Evolutionary conservation across 495 filamentous ascomycete genomes (phyloP).

Genomic region (Talaromyces wortmannii): DNA sequence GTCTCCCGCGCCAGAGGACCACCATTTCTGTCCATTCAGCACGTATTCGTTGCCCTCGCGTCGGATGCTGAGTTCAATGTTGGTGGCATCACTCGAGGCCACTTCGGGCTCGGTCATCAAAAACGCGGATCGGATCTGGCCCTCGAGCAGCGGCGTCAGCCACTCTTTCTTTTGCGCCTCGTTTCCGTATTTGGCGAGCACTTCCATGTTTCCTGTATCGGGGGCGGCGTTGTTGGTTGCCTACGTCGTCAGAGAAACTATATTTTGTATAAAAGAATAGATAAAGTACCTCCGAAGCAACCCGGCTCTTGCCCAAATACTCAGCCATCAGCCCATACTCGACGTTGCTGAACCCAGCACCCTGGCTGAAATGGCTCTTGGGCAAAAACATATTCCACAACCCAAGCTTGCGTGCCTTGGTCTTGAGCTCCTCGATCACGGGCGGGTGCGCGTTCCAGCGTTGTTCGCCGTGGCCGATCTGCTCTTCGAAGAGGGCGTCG

Average conservation of each 20-base stretch:
- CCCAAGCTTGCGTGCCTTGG: conserved; percentile 73
- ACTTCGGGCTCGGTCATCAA: conserved; percentile 89
- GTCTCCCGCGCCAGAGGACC: conserved; percentile 87
- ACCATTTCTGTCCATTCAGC: conserved; percentile 95
- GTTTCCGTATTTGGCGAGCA: conserved; percentile 87
- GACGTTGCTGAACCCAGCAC: conserved; percentile 82
- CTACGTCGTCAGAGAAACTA: conserved; percentile 14
- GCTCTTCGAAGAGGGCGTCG: conserved; percentile 69
- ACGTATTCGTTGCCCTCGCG: conserved; percentile 77
- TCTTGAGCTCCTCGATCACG: conserved; percentile 84
- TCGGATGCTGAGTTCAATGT: conserved; percentile 76
- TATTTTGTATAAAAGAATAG: background rate
- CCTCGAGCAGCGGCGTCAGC: conserved; percentile 77
- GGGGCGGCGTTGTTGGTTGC: conserved; percentile 88
- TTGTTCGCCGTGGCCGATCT: conserved; percentile 64
- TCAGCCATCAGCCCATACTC: conserved; percentile 95
- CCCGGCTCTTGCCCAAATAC: conserved; percentile 70
- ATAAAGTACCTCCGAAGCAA: conserved; percentile 60
- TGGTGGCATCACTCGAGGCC: conserved; percentile 81
- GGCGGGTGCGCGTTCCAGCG: conserved; percentile 74
- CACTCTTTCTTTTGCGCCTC: conserved; percentile 84
- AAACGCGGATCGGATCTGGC: conserved; percentile 82
- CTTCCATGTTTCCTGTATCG: conserved; percentile 95
- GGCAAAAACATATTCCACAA: conserved; percentile 98
- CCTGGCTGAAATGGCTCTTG: conserved; percentile 89